A percentile compares a stretch with the other conserved stretches of the same genome.
Conservation (phyloP, 176 grass and related monocot genomes). For the Eragrostis nindensis region DNA sequence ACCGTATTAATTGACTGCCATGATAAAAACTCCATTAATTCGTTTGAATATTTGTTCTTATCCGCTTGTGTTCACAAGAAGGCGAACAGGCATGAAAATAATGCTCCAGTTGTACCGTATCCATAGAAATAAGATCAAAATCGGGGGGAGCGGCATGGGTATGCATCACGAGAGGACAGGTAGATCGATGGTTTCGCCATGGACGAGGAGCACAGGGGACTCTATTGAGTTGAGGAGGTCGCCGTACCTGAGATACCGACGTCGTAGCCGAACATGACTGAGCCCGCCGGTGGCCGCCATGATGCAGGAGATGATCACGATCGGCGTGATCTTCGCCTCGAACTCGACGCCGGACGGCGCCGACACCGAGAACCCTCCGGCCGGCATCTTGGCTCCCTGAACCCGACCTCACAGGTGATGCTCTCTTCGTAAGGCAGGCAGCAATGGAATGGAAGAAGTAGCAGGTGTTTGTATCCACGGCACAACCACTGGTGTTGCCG, state of each 20-base stretch:
- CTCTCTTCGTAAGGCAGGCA: background rate
- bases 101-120: background rate
- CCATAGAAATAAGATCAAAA: background rate
- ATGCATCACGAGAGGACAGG: background rate
- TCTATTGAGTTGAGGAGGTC: background rate
- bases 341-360: slow-evolving; percentile 64
- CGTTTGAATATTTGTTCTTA: background rate
- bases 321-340: slow-evolving; percentile 94
- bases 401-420: background rate
- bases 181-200: background rate
- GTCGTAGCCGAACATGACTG: slow-evolving; percentile 98
- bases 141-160: background rate
- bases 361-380: slow-evolving; percentile 77
- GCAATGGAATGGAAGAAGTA: background rate
- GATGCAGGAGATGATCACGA: slow-evolving; percentile 88
- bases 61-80: slow-evolving; percentile 1
- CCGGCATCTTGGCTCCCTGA: slow-evolving; percentile 55
- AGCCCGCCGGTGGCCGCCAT: slow-evolving; percentile 92
- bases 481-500: background rate
- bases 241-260: slow-evolving; percentile 83
- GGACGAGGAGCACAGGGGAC: background rate
- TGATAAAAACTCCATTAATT: background rate
- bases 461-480: background rate
- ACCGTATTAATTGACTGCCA: background rate
- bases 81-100: background rate